A percentile compares a stretch with the other conserved stretches of the same genome.
These are phyloP conservation scores for Aureobasidium zeae DNA, from an alignment of 2,329 filamentous ascomycete species.

Conservation along the genomic window DNA sequence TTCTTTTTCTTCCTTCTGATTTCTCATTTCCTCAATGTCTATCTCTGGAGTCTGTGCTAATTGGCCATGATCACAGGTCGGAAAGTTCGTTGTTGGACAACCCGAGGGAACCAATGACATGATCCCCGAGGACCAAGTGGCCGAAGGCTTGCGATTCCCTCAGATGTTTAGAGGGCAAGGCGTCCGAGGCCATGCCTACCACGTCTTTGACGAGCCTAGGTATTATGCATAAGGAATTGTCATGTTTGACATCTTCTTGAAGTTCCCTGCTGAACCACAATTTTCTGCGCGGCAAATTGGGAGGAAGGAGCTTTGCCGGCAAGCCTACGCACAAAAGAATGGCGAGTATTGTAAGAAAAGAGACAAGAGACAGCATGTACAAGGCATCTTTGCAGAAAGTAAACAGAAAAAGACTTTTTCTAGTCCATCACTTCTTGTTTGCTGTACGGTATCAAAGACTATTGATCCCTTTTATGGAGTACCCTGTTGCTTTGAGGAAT, in stretches of 20 bases:
- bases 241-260: too few relatives aligned
- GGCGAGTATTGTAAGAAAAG: too few relatives aligned
- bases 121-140: slow-evolving; percentile 63
- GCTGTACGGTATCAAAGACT: too few relatives aligned
- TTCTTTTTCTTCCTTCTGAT: neutral
- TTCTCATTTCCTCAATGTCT: slow-evolving; percentile 14
- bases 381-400: neutral
- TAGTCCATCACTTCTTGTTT: too few relatives aligned
- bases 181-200: slow-evolving; percentile 81
- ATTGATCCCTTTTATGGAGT: too few relatives aligned
- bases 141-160: slow-evolving; percentile 73
- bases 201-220: slow-evolving; percentile 87
- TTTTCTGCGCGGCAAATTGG: too few relatives aligned
- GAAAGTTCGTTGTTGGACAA: slow-evolving; percentile 81
- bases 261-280: neutral
- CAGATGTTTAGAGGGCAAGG: slow-evolving; percentile 74
- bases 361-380: too few relatives aligned
- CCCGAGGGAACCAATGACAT: slow-evolving; percentile 56
- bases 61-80: slow-evolving; percentile 49
- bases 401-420: too few relatives aligned
- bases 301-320: too few relatives aligned
- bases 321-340: too few relatives aligned
- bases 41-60: too few relatives aligned
- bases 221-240: slow-evolving; percentile 47
- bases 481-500: too few relatives aligned